phyloP scores from a whole-genome alignment of 768 basidiomycete species.

The Sutorius australiensis region DNA sequence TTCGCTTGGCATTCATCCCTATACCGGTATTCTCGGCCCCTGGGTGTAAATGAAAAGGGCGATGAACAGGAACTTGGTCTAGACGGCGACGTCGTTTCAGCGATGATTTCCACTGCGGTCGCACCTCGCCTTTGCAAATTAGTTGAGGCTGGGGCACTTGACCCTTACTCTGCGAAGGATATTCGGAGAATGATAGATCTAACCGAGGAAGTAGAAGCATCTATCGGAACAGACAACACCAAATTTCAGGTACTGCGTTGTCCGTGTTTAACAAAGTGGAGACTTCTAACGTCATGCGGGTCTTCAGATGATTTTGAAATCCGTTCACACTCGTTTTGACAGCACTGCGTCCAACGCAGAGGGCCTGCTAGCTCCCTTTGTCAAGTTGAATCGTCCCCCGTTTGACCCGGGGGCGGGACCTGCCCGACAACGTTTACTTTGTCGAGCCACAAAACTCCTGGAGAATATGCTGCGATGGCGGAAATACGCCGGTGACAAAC shows the following conservation, averaged over 20 bases:
- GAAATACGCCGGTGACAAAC: conserved; percentile 61
- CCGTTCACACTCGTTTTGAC: conserved; percentile 51
- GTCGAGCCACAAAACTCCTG: conserved; percentile 66
- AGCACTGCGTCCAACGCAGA: conserved; percentile 51
- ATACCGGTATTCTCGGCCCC: conserved; percentile 62
- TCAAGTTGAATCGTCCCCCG: conserved; percentile 38
- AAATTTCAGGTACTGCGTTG: conserved; percentile 56
- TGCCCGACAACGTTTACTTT: conserved; percentile 67
- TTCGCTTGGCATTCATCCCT: conserved; percentile 83
- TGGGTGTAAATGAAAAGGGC: conserved; percentile 41
- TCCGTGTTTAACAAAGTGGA: not conserved
- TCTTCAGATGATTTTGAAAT: conserved; percentile 53
- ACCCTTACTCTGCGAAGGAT: conserved; percentile 71
- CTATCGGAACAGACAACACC: conserved; percentile 56
- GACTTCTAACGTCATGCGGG: conserved; percentile 8
- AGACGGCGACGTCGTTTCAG: conserved; percentile 83
- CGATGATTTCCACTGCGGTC: conserved; percentile 82
- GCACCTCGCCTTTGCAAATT: conserved; percentile 71
- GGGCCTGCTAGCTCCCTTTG: conserved; percentile 46
- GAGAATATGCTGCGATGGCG: conserved; percentile 73
- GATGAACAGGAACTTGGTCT: conserved; percentile 65
- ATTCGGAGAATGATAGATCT: conserved; percentile 66
- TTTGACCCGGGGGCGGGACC: conserved; percentile 78
- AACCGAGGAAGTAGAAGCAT: conserved; percentile 75
- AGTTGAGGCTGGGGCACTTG: conserved; percentile 75